Evolutionary conservation across 164 flowering plant genomes (phyloP).

Genomic region (Chimonanthus praecox): DNA sequence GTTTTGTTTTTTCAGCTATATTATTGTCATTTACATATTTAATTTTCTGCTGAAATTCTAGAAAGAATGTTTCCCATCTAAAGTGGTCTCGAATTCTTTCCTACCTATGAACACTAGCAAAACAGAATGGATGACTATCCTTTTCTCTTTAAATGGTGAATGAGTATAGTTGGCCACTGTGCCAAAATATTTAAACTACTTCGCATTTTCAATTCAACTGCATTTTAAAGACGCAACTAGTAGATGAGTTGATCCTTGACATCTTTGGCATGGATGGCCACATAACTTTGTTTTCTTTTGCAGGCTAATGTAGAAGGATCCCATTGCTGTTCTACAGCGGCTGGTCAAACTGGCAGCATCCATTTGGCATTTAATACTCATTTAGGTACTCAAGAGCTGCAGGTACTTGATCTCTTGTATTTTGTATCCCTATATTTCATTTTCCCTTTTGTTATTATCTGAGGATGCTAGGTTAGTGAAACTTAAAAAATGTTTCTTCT

Average conservation of each 20-base stretch:
- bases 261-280: not conserved
- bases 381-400: conserved; percentile 23
- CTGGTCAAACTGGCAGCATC: conserved; percentile 10
- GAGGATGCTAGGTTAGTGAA: too few relatives aligned
- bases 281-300: not conserved
- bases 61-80: too few relatives aligned
- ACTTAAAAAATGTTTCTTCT: not conserved
- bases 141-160: not conserved
- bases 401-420: conserved; percentile 16
- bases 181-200: too few relatives aligned
- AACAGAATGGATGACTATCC: too few relatives aligned
- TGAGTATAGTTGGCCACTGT: not conserved
- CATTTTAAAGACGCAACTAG: not conserved
- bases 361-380: conserved; percentile 15
- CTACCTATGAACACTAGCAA: too few relatives aligned
- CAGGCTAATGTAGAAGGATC: conserved; percentile 17
- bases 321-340: conserved; percentile 9
- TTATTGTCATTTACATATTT: too few relatives aligned
- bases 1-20: too few relatives aligned
- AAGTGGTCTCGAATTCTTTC: too few relatives aligned
- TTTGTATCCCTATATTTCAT: not conserved
- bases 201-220: not conserved
- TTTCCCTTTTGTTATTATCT: not conserved
- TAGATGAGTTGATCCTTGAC: not conserved
- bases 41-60: too few relatives aligned